Base-by-base conservation (phyloP, 495 filamentous ascomycete genomes). In the Oidiodendron maius region DNA sequence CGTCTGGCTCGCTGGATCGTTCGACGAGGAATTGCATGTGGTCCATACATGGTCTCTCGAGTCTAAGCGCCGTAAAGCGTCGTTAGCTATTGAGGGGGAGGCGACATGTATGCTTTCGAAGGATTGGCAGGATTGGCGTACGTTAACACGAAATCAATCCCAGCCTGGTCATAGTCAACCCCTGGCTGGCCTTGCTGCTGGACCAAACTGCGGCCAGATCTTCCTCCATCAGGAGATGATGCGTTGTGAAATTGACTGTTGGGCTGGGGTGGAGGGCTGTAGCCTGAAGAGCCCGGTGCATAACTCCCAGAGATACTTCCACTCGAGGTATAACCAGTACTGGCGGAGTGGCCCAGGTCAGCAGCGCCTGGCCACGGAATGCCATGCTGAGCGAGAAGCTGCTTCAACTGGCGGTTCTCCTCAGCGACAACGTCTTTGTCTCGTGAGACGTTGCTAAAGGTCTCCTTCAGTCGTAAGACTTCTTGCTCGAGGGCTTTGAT, bases 71-170 rank as follows among this genome's bases (percentile, higher is more conserved):
- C 67, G 61, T 57, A 52, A 39, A 37, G 41, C 55, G 43, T 46
- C 52, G 58, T 70, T 67, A 69, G 64, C 62, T 60, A 75, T 57
- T 79, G 72, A 50, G 67, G 76, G 63, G 78, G 79, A 74, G 78
- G 78, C 69, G 80, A 81, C 62, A 78, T 71, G 66, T 82, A 81
- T 47, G 78, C 72, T 70, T 71, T 75, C 66, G 68, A 69, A 69
- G 72, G 72, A 65, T 40, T 40, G 26, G 26, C 26, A 30, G 26
- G 26, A 40, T 71, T 58, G 61, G 80, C 88, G 71, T 87, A 96
- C 89, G 86, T 87, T 69, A 96, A 77, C 43, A 97, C 90, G 73
- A 97, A 96, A 63, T 97, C 91, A 63, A 97, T 85, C 55, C 89
- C 91, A 40, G 91, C 75, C 59, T 95, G 87, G 57, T 85, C 83